Base-by-base conservation (phyloP, 805 yeast species). In the Zygosaccharomyces bisporus region DNA sequence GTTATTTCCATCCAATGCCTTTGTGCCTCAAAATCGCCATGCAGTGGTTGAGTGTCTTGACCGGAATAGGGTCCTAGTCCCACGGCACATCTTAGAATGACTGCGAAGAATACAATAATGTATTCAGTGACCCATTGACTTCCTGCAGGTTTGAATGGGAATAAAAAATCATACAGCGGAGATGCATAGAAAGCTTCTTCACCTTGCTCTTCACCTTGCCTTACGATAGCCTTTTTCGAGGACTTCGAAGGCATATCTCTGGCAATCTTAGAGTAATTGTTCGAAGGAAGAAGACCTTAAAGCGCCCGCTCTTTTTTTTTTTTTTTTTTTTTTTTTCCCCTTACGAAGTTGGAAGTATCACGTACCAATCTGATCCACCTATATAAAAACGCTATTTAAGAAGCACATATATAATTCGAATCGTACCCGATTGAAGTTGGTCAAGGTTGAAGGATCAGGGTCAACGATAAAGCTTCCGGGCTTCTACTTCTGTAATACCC, bases 1-100 rank as follows among this genome's bases (percentile, higher is more conserved):
- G 98, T 91, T 42, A 91, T 71, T 62, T 93, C 99, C 77, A 93
- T 75, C 99, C 99, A 93, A 64, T 91, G 99, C 53, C 99, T 76
- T 64, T 93, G 99, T 0, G 98, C 98, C 64, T 93, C 99, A 58
- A 93, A 91, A 61, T 93, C 99, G 5, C 99, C 99, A 69, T 71
- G 80, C 78, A 87, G 78, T 4, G 98, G 98, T 6, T 85, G 80
- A 1, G 72, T 68, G 6, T 67, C 67, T 49, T 64, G 61, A 0
- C 99, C 99, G 17, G 95, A 87, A 59, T 79, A 90, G 4, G 88
- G 75, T 0, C 98, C 99, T 29, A 90, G 70, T 0, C 96, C 96
- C 17, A 91, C 82, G 1, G 95, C 95, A 42, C 86, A 75, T 51
- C 95, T 73, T 2, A 89, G 74, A 8, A 91, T 77, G 4, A 90